Base-by-base conservation (phyloP, 805 yeast genomes). In the Yamadazyma phyllophila region DNA sequence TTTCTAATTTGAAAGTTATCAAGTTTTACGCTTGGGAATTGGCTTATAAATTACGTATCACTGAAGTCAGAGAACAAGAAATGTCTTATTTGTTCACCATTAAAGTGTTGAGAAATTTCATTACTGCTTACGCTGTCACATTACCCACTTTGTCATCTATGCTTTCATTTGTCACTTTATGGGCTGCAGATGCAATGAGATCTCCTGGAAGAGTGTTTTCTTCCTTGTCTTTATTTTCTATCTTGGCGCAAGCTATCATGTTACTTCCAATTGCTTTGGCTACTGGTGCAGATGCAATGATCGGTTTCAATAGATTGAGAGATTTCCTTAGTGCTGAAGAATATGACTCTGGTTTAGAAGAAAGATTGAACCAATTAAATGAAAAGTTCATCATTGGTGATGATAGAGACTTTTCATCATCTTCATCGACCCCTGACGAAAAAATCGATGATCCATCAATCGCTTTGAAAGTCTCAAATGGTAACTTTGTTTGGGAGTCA, bases 21-120 rank as follows among this genome's bases (percentile, higher is more conserved):
- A 73, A 73, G 56, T 73, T 65, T 44, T 73, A 71, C 51, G 72
- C 76, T 11, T 73, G 78, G 78, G 78, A 73, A 56, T 27, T 60
- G 43, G 73, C 78, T 14, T 73, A 73, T 57, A 63, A 65, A 50
- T 44, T 56, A 34, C 61, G 55, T 47, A 63, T 73, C 40, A 58
- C 67, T 26, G 52, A 59, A n/a, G 62, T 63, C n/a, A 59, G 78
- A 48, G 60, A 56, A 26, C 49, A 56, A 15, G 78, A 73, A 57
- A 71, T 71, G 76, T 60, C 59, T 43, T 57, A 62, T 46, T 55
- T 69, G 42, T 70, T 69, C 52, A 64, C 66, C n/a, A 70, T 73
- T 48, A 67, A 71, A 52, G 65, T 70, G 1, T 54, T 72, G 52
- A 57, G 77, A 50, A 69, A 69, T 49, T 61, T 69, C 51, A 63